Base-by-base conservation (phyloP, 2,329 filamentous ascomycete species). In the Drechslerella dactyloides region DNA sequence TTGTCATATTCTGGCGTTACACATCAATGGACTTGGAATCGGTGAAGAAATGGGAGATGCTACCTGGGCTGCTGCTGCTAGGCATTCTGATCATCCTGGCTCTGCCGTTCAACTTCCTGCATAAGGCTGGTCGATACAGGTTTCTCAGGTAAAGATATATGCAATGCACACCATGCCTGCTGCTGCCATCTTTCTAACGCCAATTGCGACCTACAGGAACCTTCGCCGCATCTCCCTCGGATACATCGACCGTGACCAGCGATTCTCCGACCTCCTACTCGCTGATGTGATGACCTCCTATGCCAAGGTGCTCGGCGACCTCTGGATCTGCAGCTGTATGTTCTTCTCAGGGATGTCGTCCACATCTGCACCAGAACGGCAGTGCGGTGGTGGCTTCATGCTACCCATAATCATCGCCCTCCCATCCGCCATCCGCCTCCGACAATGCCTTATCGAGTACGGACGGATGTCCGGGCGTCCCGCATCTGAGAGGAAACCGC, bases 281-380 rank as follows among this genome's bases (percentile, higher is more conserved):
- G 93, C 94, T 35, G 94, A 99, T 84, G 93, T 92, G 62, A 81
- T 97, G 76, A 99, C 94, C 46, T 96, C 90, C 77, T 99, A 97
- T 79, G 89, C 93, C 73, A 96, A 96, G 80, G 90, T 97, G 30
- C 83, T 96, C 27, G 93, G 89, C 23, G 94, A 99, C 79, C 81
- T 97, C 11, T 97, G 92, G 79, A 89, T 97, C 62, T 88, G 88
- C 53, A 81, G 92, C 27, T 97, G 92, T 85, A 96, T 97, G 93
- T 93, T 96, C 80, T 86, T 96, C 77, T 85, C 85, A 0, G 85
- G 85, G 2, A 85, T 87, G 46, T 89, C 89, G 57, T 90, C 91
- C 24, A 96, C 92, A 30, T 70, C 70, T 4, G 86, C 87, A 27
- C 93, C 93, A 0, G 89, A 97, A 80, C 86, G 93, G 44, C 85